Percentiles rank a stretch among this genome's conserved stretches.
Evolutionary conservation across 306 rosid genomes (phyloP).

Genomic region (Neltuma alba): DNA sequence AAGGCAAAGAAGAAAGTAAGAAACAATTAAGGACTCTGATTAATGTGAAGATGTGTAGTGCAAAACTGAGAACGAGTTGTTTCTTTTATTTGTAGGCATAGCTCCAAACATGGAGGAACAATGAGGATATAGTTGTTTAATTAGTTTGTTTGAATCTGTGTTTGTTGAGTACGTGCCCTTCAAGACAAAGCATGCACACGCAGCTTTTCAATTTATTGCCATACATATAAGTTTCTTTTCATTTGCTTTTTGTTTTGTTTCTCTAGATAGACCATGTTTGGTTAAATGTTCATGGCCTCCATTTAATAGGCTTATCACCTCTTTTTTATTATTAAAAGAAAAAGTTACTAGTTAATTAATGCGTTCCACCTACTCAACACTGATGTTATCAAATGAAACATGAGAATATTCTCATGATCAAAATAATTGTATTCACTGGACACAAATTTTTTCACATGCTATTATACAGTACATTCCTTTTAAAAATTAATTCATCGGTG

Average conservation of each 20-base stretch:
- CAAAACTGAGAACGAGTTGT: not conserved
- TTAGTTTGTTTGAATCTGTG: not conserved
- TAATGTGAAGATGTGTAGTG: not conserved
- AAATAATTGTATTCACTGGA: no score
- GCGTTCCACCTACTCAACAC: no score
- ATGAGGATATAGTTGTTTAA: not conserved
- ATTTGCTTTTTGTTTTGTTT: not conserved
- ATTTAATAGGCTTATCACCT: not conserved
- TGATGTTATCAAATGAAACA: no score
- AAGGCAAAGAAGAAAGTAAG: no score
- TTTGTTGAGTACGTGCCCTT: conserved; percentile 15
- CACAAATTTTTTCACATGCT: no score
- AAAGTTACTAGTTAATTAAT: no score
- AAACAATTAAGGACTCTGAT: not conserved
- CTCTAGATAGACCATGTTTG: not conserved
- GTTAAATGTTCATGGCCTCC: not conserved
- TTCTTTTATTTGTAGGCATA: not conserved
- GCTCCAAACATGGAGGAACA: not conserved
- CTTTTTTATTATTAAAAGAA: not conserved
- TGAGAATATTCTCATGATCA: no score
- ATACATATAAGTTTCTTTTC: not conserved
- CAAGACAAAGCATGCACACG: conserved; percentile 4
- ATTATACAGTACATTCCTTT: no score
- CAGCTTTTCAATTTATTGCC: not conserved
- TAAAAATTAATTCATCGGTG: no score